Percentiles rank a stretch among this genome's conserved stretches.
Evolutionary conservation across 345 rosid genomes (phyloP).

Genomic region (Mangifera indica): DNA sequence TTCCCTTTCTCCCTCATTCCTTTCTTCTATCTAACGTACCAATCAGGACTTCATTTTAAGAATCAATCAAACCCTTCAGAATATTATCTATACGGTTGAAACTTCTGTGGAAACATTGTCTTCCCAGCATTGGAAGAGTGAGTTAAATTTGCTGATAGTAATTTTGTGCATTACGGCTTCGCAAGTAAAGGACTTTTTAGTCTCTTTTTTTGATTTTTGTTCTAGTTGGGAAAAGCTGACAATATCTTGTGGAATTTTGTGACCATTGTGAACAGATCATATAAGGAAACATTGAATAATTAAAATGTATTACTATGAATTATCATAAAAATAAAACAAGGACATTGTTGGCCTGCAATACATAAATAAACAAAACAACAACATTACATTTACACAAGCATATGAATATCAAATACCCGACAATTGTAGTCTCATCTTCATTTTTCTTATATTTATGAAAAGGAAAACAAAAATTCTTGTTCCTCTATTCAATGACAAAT

Average conservation of each 20-base stretch:
- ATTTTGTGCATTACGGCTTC: background rate
- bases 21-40: background rate
- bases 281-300: background rate
- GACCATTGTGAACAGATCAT: background rate
- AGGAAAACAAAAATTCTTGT: conserved; percentile 19
- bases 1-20: background rate
- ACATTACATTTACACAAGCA: too few relatives aligned
- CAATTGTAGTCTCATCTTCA: conserved; percentile 1
- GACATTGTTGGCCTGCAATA: conserved; percentile 18
- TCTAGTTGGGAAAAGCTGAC: background rate
- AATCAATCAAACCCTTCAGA: background rate
- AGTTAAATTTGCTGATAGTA: background rate
- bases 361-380: background rate
- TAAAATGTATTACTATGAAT: background rate
- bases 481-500: conserved; percentile 22
- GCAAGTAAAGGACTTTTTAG: background rate
- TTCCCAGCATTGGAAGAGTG: background rate
- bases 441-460: background rate
- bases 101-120: background rate
- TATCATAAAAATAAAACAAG: background rate
- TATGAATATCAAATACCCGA: conserved; percentile 12
- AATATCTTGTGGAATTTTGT: background rate
- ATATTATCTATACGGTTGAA: background rate
- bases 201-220: background rate
- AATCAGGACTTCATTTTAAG: too few relatives aligned